These are phyloP conservation scores for Wilcoxina mikolae DNA, from an alignment of 495 filamentous ascomycete genomes.

Conservation along the genomic window DNA sequence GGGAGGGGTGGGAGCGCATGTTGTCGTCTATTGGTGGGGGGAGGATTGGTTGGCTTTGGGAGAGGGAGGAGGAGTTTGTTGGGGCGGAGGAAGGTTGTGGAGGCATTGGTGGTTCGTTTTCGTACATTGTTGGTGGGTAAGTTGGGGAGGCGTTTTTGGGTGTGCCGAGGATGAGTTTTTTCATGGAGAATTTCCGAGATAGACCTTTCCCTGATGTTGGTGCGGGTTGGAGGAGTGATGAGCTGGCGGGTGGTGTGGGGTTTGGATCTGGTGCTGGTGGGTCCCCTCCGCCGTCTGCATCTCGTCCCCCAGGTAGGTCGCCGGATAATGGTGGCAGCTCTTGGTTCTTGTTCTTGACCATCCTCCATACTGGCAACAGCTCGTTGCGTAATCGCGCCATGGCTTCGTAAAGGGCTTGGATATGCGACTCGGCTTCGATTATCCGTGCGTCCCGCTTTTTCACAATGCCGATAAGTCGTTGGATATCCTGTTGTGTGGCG, in stretches of 20 bases:
- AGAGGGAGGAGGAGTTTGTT: background rate
- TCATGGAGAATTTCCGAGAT: slow-evolving; percentile 75
- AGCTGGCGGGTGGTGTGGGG: slow-evolving; percentile 1
- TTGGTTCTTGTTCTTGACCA: slow-evolving; percentile 79
- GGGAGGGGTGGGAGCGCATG: slow-evolving; percentile 29
- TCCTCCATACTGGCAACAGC: slow-evolving; percentile 71
- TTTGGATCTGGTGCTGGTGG: slow-evolving; percentile 21
- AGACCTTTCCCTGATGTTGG: slow-evolving; percentile 35
- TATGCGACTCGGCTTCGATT: slow-evolving; percentile 58
- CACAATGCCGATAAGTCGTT: slow-evolving; percentile 72
- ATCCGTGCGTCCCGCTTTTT: slow-evolving; percentile 77
- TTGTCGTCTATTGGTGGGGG: slow-evolving; percentile 21
- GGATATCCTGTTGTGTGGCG: slow-evolving; percentile 82
- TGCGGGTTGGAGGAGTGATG: slow-evolving; percentile 16
- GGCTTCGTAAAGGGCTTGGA: slow-evolving; percentile 68
- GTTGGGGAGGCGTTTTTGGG: slow-evolving; percentile 72
- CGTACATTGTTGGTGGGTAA: slow-evolving; percentile 36
- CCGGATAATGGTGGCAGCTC: slow-evolving; percentile 50
- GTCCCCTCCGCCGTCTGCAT: slow-evolving; percentile 10
- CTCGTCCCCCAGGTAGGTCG: slow-evolving; percentile 11
- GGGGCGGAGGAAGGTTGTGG: background rate
- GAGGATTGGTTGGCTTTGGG: background rate
- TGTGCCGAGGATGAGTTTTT: slow-evolving; percentile 73
- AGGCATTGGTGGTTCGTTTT: background rate
- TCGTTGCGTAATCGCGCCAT: slow-evolving; percentile 77